A percentile compares a stretch with the other conserved stretches of the same genome.
phyloP scores from a whole-genome alignment of 805 yeast genomes.

The Kodamaea kakaduensis region DNA sequence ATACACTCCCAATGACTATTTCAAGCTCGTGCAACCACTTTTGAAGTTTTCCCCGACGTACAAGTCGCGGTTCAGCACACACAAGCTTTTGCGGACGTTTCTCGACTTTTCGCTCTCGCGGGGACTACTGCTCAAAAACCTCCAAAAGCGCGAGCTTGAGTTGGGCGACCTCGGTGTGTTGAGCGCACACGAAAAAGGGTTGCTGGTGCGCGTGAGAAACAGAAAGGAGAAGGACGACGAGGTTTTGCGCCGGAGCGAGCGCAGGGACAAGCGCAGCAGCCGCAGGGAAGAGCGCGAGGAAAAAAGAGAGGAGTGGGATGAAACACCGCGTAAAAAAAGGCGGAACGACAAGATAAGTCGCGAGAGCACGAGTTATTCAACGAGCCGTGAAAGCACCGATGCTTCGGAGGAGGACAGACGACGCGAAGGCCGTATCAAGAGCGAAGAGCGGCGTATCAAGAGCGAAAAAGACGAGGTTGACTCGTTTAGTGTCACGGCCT shows the following conservation, averaged over 20 bases:
- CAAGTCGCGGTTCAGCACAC: constrained; percentile 16
- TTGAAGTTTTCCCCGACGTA: constrained; percentile 12
- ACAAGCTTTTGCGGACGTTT: constrained; percentile 21
- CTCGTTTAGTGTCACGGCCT: no score
- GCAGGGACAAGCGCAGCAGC: not conserved
- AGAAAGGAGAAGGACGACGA: not conserved
- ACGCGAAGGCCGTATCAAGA: no score
- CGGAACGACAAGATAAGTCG: no score
- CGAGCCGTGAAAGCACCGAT: no score
- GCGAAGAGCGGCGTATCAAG: no score
- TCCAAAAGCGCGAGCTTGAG: constrained; percentile 24
- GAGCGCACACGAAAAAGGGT: constrained; percentile 1
- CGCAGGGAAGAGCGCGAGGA: constrained; percentile 1
- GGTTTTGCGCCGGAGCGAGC: not conserved
- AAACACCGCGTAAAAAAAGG: no score
- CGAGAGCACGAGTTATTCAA: no score
- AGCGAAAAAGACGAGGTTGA: no score
- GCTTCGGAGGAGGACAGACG: no score
- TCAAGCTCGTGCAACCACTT: constrained; percentile 17
- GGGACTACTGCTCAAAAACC: constrained; percentile 16
- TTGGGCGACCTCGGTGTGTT: constrained; percentile 17
- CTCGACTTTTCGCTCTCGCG: constrained; percentile 25
- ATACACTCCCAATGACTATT: constrained; percentile 18
- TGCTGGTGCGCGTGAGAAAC: constrained; percentile 3
- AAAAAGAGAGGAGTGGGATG: no score